Evolutionary conservation across 768 basidiomycete genomes (phyloP).

Genomic region (Mycena leptocephala): DNA sequence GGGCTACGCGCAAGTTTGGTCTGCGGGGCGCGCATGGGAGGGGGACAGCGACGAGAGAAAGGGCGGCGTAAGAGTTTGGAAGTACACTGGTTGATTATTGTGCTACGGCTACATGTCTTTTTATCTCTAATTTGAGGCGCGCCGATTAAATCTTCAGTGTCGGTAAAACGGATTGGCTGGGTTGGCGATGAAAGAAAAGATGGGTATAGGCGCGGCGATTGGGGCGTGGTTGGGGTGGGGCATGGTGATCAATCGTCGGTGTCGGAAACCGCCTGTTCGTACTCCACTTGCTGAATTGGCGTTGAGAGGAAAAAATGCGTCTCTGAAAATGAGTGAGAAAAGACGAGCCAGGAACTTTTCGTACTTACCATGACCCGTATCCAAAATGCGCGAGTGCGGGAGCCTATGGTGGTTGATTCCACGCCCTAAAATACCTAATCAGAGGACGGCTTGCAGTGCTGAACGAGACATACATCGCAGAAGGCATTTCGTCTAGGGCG

Average conservation of each 20-base stretch:
- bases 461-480: background rate
- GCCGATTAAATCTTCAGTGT: background rate
- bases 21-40: constrained; percentile 77
- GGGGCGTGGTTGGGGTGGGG: background rate
- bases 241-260: constrained; percentile 15
- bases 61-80: constrained; percentile 85
- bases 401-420: background rate
- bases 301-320: background rate
- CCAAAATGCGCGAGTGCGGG: constrained; percentile 1
- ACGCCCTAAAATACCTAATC: background rate
- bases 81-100: constrained; percentile 46
- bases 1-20: constrained; percentile 80
- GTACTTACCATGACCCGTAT: constrained; percentile 20
- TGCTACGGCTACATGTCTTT: background rate
- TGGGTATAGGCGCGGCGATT: too few species aligned
- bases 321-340: constrained; percentile 9
- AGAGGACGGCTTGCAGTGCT: background rate
- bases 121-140: background rate
- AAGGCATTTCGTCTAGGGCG: constrained; percentile 27
- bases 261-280: constrained; percentile 27
- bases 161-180: background rate
- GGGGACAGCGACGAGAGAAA: constrained; percentile 79
- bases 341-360: background rate
- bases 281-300: constrained; percentile 9
- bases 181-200: background rate